Conservation (phyloP, 139 green algal genomes). For the Asterochloris erici region DNA sequence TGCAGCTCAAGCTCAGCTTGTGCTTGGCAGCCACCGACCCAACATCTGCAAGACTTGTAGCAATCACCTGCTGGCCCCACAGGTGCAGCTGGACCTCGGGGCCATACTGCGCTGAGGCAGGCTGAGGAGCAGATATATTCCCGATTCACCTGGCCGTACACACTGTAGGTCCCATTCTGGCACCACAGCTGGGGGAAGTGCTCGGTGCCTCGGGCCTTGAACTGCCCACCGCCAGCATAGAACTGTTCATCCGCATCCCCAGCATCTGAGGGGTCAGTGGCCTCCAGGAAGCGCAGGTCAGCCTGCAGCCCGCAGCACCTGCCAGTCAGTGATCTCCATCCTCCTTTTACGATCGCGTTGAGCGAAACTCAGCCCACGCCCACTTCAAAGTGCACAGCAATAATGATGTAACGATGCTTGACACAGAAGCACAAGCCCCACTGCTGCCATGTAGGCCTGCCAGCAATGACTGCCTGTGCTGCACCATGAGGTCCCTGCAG, state of each 20-base stretch:
- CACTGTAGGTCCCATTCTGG: slow-evolving; percentile 29
- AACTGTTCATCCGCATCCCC: slow-evolving; percentile 20
- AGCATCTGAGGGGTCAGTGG: not conserved
- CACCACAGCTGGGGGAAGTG: slow-evolving; percentile 69
- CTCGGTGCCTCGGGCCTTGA: slow-evolving; percentile 8
- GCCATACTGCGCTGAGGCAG: not conserved
- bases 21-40: not conserved
- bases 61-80: not conserved
- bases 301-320: not conserved
- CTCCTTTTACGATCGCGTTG: too few relatives aligned
- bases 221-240: slow-evolving; percentile 24
- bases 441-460: too few relatives aligned
- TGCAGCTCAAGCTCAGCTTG: too few relatives aligned
- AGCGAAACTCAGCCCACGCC: too few relatives aligned
- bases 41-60: not conserved
- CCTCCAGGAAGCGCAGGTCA: slow-evolving; percentile 30
- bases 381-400: too few relatives aligned
- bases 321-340: too few relatives aligned
- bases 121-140: not conserved
- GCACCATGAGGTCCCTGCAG: too few relatives aligned
- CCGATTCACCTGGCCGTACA: slow-evolving; percentile 21
- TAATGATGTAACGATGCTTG: too few relatives aligned
- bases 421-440: too few relatives aligned
- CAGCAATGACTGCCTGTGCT: too few relatives aligned
- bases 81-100: not conserved